Percentiles rank a stretch among this genome's conserved stretches.
phyloP scores from a whole-genome alignment of 1,284 basidiomycete species.

The Dichomitus squalens region DNA sequence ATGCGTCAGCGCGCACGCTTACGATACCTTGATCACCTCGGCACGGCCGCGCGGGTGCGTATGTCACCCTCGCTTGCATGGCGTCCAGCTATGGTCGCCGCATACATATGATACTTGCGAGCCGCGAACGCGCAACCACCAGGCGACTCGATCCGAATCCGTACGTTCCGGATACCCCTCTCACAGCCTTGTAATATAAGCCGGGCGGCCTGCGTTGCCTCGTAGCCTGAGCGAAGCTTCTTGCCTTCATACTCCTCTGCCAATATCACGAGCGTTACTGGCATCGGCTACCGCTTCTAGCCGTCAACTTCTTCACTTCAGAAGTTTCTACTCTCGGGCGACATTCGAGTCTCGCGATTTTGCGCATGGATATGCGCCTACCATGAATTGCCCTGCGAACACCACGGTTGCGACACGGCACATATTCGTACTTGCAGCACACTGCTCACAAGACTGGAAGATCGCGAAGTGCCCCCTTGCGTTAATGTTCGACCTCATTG shows the following conservation, averaged over 20 bases:
- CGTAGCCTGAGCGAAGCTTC: not conserved
- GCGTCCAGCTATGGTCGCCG: not conserved
- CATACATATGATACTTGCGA: not conserved
- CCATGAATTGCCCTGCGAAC: slow-evolving; percentile 17
- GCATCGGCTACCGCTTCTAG: too few relatives aligned
- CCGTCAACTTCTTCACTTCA: too few relatives aligned
- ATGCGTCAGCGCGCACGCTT: not conserved
- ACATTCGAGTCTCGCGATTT: not conserved
- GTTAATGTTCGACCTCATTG: slow-evolving; percentile 12
- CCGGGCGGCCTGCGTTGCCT: not conserved
- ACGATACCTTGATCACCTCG: slow-evolving; percentile 7
- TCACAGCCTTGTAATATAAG: not conserved
- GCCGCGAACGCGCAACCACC: not conserved
- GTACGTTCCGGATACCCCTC: not conserved
- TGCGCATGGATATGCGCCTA: slow-evolving; percentile 2
- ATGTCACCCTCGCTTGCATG: not conserved
- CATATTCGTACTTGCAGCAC: not conserved
- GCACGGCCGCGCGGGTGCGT: not conserved
- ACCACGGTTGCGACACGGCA: slow-evolving; percentile 6
- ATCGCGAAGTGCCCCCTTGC: slow-evolving; percentile 3
- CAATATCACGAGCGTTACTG: too few relatives aligned
- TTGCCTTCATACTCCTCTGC: not conserved
- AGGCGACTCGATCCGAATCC: not conserved
- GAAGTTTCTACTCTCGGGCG: not conserved
- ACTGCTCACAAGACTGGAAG: slow-evolving; percentile 8